Conservation (phyloP, 345 rosid genomes). For the Litchi chinensis region DNA sequence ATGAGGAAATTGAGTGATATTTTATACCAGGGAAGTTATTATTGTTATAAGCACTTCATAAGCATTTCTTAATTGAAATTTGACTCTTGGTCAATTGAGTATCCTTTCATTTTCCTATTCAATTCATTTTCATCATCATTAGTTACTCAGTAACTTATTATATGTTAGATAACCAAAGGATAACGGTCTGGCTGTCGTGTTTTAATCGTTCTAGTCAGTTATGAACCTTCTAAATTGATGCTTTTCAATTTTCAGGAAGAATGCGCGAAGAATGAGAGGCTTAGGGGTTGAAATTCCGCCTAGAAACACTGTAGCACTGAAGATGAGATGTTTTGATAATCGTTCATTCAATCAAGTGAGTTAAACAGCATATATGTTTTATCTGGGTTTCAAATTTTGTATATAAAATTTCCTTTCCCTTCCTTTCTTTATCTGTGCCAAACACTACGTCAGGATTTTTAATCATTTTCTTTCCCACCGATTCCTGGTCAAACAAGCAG, state of each 20-base stretch:
- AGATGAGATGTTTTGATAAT: background rate
- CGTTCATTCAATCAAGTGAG: background rate
- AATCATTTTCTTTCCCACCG: too few species aligned
- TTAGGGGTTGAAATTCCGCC: constrained; percentile 15
- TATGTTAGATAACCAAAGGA: background rate
- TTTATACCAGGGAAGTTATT: background rate
- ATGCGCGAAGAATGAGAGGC: constrained; percentile 41
- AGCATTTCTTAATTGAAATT: background rate
- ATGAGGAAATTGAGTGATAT: background rate
- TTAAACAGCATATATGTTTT: too few species aligned
- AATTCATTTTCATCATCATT: background rate
- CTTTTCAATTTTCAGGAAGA: constrained; percentile 35
- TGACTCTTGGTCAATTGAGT: background rate
- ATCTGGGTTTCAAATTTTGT: too few species aligned
- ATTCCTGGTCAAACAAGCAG: too few species aligned
- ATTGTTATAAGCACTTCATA: background rate
- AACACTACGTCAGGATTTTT: too few species aligned
- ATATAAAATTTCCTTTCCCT: too few species aligned
- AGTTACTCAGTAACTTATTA: too few species aligned
- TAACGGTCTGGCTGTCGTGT: background rate
- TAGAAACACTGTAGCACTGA: constrained; percentile 10
- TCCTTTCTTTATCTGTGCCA: too few species aligned
- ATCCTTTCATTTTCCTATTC: background rate
- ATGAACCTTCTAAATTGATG: background rate
- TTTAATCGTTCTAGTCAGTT: background rate